phyloP scores from a whole-genome alignment of 2,329 filamentous ascomycete species.

The Huntiella bhutanensis region DNA sequence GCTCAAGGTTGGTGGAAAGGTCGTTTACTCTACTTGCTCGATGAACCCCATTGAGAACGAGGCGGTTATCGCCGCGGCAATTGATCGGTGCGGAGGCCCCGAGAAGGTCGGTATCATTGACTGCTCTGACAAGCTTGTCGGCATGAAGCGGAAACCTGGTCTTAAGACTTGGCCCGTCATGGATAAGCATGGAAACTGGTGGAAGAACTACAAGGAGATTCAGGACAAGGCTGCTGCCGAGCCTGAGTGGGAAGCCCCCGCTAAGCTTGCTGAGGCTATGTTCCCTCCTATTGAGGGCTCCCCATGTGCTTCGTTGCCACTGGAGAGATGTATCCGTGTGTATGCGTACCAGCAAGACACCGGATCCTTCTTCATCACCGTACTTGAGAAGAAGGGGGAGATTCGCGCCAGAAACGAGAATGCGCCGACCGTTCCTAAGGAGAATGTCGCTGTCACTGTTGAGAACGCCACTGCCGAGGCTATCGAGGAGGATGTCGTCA shows the following conservation, averaged over 20 bases:
- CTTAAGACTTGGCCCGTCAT: slow-evolving; percentile 77
- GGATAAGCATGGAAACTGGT: slow-evolving; percentile 65
- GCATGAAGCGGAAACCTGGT: slow-evolving; percentile 57
- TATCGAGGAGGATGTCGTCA: slow-evolving; percentile 12
- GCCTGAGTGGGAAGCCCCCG: slow-evolving; percentile 34
- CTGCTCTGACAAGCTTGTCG: slow-evolving; percentile 57
- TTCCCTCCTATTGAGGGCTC: slow-evolving; percentile 46
- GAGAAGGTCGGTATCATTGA: slow-evolving; percentile 71
- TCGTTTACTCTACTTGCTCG: slow-evolving; percentile 96
- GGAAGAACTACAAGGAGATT: slow-evolving; percentile 68
- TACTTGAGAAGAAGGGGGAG: slow-evolving; percentile 78
- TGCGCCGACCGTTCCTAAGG: slow-evolving; percentile 23
- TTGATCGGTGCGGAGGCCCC: slow-evolving; percentile 71
- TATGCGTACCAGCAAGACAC: slow-evolving; percentile 95
- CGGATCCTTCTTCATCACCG: slow-evolving; percentile 92
- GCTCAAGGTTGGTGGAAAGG: slow-evolving; percentile 82
- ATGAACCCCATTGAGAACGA: slow-evolving; percentile 98
- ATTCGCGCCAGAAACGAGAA: slow-evolving; percentile 60
- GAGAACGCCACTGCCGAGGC: slow-evolving; percentile 14
- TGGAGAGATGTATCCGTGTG: slow-evolving; percentile 81
- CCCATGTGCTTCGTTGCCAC: slow-evolving; percentile 45
- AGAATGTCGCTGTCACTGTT: slow-evolving; percentile 13
- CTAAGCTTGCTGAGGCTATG: slow-evolving; percentile 60
- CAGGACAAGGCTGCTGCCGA: slow-evolving; percentile 46
- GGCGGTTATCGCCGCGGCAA: slow-evolving; percentile 70